A percentile compares a stretch with the other conserved stretches of the same genome.
These are phyloP conservation scores for Vanrija sp. DNA, from an alignment of 1,284 basidiomycete genomes.

Conservation along the genomic window DNA sequence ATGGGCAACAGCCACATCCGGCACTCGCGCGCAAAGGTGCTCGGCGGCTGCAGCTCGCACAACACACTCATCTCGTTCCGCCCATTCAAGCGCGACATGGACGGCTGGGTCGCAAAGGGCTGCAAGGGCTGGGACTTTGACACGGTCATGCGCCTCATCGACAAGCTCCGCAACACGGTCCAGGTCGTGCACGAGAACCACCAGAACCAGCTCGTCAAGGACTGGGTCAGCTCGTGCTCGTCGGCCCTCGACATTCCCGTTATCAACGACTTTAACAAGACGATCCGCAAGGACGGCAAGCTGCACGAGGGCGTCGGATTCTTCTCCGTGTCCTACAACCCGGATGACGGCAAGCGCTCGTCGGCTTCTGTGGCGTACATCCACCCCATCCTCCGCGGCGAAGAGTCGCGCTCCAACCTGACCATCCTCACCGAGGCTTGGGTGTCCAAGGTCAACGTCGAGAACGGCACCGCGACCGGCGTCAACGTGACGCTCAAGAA, in stretches of 20 bases:
- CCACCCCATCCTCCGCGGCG: slow-evolving; percentile 20
- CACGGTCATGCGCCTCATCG: slow-evolving; percentile 13
- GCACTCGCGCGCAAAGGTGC: slow-evolving; percentile 18
- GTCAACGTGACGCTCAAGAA: slow-evolving; percentile 20
- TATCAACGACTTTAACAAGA: slow-evolving; percentile 17
- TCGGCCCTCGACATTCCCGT: slow-evolving; percentile 13
- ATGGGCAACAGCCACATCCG: slow-evolving; percentile 20
- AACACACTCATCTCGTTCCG: slow-evolving; percentile 24
- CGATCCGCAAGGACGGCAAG: slow-evolving; percentile 9
- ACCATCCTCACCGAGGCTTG: slow-evolving; percentile 22
- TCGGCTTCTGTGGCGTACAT: slow-evolving; percentile 16
- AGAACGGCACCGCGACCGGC: slow-evolving; percentile 13
- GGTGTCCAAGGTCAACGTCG: slow-evolving; percentile 13
- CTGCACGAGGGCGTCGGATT: slow-evolving; percentile 17
- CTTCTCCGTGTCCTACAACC: slow-evolving; percentile 21
- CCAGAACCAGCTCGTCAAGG: slow-evolving; percentile 16
- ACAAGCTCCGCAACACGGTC: slow-evolving; percentile 20
- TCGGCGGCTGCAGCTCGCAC: slow-evolving; percentile 17
- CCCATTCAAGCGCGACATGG: slow-evolving; percentile 17
- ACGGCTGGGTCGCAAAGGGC: slow-evolving; percentile 7
- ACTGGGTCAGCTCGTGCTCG: slow-evolving; percentile 14
- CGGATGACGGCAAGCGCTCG: slow-evolving; percentile 13
- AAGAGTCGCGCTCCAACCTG: slow-evolving; percentile 16
- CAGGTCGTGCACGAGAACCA: slow-evolving; percentile 13
- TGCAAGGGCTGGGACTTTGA: slow-evolving; percentile 16